These are phyloP conservation scores for Kluyveromyces nonfermentans DNA, from an alignment of 805 yeast species.

Conservation along the genomic window DNA sequence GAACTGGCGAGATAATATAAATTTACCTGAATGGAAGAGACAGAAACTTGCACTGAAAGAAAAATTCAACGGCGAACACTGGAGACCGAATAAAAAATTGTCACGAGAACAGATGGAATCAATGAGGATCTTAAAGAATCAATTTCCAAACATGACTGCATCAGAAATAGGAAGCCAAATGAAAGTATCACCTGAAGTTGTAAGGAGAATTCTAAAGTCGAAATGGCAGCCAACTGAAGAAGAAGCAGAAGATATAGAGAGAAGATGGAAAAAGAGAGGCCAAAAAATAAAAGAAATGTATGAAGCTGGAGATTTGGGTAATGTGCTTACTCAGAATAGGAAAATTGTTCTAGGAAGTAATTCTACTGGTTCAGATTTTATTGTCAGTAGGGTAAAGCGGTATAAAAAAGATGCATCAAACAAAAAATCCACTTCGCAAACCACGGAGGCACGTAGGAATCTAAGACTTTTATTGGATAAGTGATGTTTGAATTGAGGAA, in stretches of 20 bases:
- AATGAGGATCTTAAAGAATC: slow-evolving; percentile 44
- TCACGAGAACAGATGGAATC: slow-evolving; percentile 63
- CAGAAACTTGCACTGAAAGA: slow-evolving; percentile 55
- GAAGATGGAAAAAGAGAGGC: slow-evolving; percentile 48
- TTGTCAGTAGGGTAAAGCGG: slow-evolving; percentile 3
- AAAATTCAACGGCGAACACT: slow-evolving; percentile 46
- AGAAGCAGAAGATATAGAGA: slow-evolving; percentile 32
- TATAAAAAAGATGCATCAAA: background rate
- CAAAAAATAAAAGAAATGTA: slow-evolving; percentile 27
- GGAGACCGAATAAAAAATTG: slow-evolving; percentile 62
- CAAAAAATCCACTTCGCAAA: background rate
- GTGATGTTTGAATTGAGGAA: background rate
- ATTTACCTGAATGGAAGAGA: slow-evolving; percentile 59
- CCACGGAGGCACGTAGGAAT: background rate
- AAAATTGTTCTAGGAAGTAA: slow-evolving; percentile 1
- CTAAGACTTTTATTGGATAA: background rate
- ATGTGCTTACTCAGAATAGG: background rate
- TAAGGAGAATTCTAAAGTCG: slow-evolving; percentile 68
- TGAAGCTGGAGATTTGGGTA: slow-evolving; percentile 2
- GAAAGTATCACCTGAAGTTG: slow-evolving; percentile 69
- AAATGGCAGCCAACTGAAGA: slow-evolving; percentile 68
- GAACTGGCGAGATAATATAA: slow-evolving; percentile 34
- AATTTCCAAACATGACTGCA: slow-evolving; percentile 52
- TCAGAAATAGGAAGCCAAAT: slow-evolving; percentile 54
- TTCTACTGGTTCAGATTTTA: slow-evolving; percentile 7